phyloP scores from a whole-genome alignment of 306 rosid species.

The Castanospermum australe region DNA sequence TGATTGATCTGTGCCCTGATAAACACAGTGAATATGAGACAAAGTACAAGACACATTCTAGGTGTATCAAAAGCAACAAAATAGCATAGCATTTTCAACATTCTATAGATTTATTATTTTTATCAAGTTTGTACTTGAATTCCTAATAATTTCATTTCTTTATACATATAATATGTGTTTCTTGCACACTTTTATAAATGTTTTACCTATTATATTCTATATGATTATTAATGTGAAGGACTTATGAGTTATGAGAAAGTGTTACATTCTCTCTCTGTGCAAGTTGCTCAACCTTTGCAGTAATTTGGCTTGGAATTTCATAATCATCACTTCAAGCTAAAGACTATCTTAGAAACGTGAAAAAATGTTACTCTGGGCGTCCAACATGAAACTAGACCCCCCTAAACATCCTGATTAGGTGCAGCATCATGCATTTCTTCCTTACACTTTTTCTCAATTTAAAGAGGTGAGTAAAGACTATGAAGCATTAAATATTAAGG shows the following conservation, averaged over 20 bases:
- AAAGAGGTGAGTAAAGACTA: not conserved
- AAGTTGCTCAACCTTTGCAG: not conserved
- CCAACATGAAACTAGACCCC: not conserved
- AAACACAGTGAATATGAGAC: constrained; percentile 14
- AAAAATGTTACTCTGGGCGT: not conserved
- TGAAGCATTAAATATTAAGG: not conserved
- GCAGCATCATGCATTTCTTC: not conserved
- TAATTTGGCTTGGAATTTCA: not conserved
- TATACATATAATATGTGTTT: not conserved
- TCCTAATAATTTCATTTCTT: not conserved
- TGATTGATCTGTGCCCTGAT: constrained; percentile 57
- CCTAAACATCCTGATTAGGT: not conserved
- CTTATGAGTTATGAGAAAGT: not conserved
- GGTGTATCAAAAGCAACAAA: constrained; percentile 13
- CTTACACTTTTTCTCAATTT: not conserved
- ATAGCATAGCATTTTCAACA: not conserved
- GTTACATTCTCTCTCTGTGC: not conserved
- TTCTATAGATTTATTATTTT: not conserved
- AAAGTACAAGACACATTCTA: constrained; percentile 13
- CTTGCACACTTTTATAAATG: not conserved
- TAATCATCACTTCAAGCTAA: not conserved
- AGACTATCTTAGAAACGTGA: not conserved
- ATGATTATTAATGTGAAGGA: not conserved
- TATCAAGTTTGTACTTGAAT: not conserved
- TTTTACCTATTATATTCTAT: not conserved